Evolutionary conservation across 495 filamentous ascomycete species (phyloP).

Genomic region (Podospora pseudopauciseta): DNA sequence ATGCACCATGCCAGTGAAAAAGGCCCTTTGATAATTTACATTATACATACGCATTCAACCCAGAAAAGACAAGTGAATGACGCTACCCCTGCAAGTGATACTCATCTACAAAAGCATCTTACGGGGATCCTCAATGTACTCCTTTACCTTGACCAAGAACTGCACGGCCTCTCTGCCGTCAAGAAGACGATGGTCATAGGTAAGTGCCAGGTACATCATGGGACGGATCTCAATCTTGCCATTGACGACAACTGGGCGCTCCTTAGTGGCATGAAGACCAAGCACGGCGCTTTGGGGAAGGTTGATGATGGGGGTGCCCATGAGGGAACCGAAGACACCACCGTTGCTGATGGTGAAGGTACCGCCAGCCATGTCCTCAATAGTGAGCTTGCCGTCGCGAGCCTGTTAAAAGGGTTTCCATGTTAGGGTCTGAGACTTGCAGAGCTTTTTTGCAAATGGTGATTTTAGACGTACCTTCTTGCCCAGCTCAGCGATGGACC

Average conservation of each 20-base stretch:
- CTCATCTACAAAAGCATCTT: slow-evolving; percentile 62
- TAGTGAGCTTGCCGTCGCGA: slow-evolving; percentile 92
- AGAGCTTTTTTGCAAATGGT: not conserved
- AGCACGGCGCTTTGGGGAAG: slow-evolving; percentile 92
- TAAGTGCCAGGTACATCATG: slow-evolving; percentile 98
- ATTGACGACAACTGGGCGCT: slow-evolving; percentile 82
- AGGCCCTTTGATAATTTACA: slow-evolving; percentile 5
- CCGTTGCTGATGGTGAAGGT: slow-evolving; percentile 99
- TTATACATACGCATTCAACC: slow-evolving; percentile 26
- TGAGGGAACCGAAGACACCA: slow-evolving; percentile 65
- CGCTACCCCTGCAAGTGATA: not conserved
- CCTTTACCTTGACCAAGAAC: slow-evolving; percentile 96
- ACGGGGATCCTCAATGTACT: slow-evolving; percentile 95
- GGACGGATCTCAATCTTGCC: slow-evolving; percentile 92
- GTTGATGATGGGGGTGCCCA: slow-evolving; percentile 99
- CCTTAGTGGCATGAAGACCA: slow-evolving; percentile 97
- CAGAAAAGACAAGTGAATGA: not conserved
- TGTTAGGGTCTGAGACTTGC: slow-evolving; percentile 3
- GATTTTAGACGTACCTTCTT: slow-evolving; percentile 64
- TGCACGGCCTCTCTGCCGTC: slow-evolving; percentile 96
- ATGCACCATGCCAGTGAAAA: slow-evolving; percentile 15
- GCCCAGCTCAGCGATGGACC: slow-evolving; percentile 86
- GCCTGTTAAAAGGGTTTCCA: slow-evolving; percentile 53
- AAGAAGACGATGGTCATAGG: slow-evolving; percentile 92
- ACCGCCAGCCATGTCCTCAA: slow-evolving; percentile 98